Evolutionary conservation across 2,329 filamentous ascomycete species (phyloP), one percentile per base, ranked within the genome.

Genomic region (Mycogone perniciosa): DNA sequence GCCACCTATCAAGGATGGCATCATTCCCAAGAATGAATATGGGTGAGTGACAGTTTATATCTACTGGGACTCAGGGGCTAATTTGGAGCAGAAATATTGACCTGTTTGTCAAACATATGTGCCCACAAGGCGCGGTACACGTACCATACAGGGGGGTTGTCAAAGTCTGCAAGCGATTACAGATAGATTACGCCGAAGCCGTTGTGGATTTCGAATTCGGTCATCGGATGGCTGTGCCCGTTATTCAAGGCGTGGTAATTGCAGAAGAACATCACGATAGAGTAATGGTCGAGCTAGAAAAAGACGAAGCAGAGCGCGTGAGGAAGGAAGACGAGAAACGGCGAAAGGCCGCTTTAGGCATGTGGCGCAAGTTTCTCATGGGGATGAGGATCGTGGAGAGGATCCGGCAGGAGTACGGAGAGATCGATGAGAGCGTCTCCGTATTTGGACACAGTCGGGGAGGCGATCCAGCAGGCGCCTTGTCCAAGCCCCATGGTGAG

Each of bases 131-230:
- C 0, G 91, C 91, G 2, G 80, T 87, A 0, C 93, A 99, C 64
- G 77, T 97, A 2, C 89, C 89, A 0, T 84, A 85, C 48, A 81
- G 85, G 42, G 89, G 89, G 0, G 86, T 85, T 0, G 83, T 85
- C 31, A 84, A 85, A 44, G 80, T 96, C 1, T 96, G 92, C 67
- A 89, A 88, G 64, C 84, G 87, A 54, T 74, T 99, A 0, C 82
- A 82, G 4, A 86, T 97, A 35, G 90, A 96, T 63, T 95, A 85
- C 60, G 93, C 93, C 0, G 93, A 97, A 68, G 93, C 93, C 1
- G 93, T 96, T 2, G 91, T 91, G 0, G 93, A 89, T 1, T 99
- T 99, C 64, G 93, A 99, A 64, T 99, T 97, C 65, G 92, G 92
- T 0, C 86, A 93, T 60, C 86, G 93, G 54, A 91, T 93, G 77